Evolutionary conservation across 257 asterid species (phyloP).

Genomic region (Solanum verrucosum): DNA sequence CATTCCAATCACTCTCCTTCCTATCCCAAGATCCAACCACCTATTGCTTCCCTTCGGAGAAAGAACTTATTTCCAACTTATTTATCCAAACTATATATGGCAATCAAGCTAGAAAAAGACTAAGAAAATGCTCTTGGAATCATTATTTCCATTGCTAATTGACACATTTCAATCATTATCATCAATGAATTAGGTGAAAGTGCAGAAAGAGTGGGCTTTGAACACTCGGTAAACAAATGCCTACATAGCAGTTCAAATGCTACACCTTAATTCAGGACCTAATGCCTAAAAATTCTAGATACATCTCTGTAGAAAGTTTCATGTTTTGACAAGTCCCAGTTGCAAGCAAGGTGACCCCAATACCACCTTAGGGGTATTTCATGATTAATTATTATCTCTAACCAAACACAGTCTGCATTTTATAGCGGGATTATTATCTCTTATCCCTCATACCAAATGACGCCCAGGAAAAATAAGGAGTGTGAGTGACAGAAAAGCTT

Average conservation of each 20-base stretch:
- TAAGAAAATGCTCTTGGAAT: not conserved
- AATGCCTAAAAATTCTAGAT: not conserved
- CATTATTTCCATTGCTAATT: not conserved
- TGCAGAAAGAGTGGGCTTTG: not conserved
- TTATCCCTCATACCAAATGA: not conserved
- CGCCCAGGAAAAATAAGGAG: not conserved
- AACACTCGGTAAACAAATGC: not conserved
- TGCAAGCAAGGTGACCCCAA: not conserved
- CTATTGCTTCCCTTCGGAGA: not conserved
- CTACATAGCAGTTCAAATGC: not conserved
- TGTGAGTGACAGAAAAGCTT: conserved; percentile 10
- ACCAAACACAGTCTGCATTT: not conserved
- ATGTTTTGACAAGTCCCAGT: not conserved
- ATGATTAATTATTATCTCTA: not conserved
- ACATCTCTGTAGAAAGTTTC: not conserved
- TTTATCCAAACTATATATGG: not conserved
- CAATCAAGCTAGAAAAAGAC: not conserved
- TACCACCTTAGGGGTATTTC: not conserved
- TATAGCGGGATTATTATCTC: not conserved
- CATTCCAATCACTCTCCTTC: not conserved
- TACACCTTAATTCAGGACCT: not conserved
- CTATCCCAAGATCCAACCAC: not conserved
- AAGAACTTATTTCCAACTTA: not conserved
- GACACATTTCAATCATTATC: not conserved
- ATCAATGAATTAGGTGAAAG: not conserved